Evolutionary conservation across 768 basidiomycete species (phyloP), one percentile per base, ranked within the genome.

Genomic region (Stropharia rugosoannulata): DNA sequence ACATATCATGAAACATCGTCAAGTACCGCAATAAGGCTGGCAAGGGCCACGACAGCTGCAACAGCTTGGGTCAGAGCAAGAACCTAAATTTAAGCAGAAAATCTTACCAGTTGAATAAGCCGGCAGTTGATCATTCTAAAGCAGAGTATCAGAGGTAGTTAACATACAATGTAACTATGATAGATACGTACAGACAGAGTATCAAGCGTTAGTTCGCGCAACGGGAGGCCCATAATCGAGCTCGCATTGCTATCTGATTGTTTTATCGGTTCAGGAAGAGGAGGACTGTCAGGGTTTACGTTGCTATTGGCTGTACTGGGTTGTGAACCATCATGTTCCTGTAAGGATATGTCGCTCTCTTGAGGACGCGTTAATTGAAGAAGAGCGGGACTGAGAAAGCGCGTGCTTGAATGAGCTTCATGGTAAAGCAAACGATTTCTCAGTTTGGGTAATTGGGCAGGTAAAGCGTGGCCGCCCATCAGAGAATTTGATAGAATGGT

Each of bases 391-490:
- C 47, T 53, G 1, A 29, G 15, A 3, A 50, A 44, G 6, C 49
- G 38, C n/a, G 43, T 66, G 35, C 59, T 64, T 12, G 62, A 62
- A 43, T 69, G 68, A 44, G 63, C 63, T 55, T 76, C 75, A 49
- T 79, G 77, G 60, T 78, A 79, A 5, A 79, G 55, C 2, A 79
- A 60, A 18, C 78, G 72, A 51, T 79, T 76, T 41, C 77, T 69
- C 27, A 79, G 65, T 35, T 58, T 72, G 0, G 75, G 75, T 1
- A 76, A 63, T 11, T 73, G 71, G 0, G 73, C 68, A 15, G 75
- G 76, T 18, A 79, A 59, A 10, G 73, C 69, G 36, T 66, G 68
- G 4, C 70, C 73, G 2, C 66, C 65, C 44, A 66, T 65, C 11
- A 79, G 68, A 3, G 73, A 69, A 47, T 68, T 67, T 2, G 77